Evolutionary conservation across 164 flowering plant species (phyloP), one percentile per base, ranked within the genome.

Genomic region (Tetrastigma voinierianum): DNA sequence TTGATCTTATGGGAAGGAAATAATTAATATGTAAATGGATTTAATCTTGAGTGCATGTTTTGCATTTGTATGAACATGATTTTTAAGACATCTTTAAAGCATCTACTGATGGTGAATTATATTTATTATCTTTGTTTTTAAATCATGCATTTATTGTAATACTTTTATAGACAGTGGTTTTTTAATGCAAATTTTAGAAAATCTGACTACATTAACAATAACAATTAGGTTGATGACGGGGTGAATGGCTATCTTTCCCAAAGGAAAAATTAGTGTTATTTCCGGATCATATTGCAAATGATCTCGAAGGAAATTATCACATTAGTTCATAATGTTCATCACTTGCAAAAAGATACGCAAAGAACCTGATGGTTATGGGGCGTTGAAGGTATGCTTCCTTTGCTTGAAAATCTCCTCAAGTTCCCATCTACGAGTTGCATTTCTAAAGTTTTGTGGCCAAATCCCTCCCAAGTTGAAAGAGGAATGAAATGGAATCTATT

Each of bases 211-310:
- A 59, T 71, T 78, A 57, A 59, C 68, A 69, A 71, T 71, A 70
- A 77, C 70, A 67, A 68, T 68, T 76, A 93, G 98, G 89, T 96
- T 69, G 86, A 84, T 78, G 88, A 96, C 81, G 69, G 88, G 81
- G 95, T 90, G 67, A 93, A 88, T 74, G 98, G 99, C 9, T 90
- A 77, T 73, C 86, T 58, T 93, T 84, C 70, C 98, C 96, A 12
- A 93, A 86, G 84, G 86, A 88, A 81, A 89, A 67, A 61, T 83
- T 20, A 80, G 66, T 62, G 53, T 72, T 59, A 10, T n/a, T n/a
- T n/a, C n/a, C 76, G 80, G 67, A 75, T 85, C 57, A 11, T 91
- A 55, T 68, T 64, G 70, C 76, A 85, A 82, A 76, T 83, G 53
- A 69, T 88, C 86, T 51, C 74, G 82, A n/a, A 87, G 90, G 52